A percentile compares a stretch with the other conserved stretches of the same genome.
Evolutionary conservation across 192 early-diverging fungal genomes (phyloP).

Genomic region (Backusella mclennaniae): DNA sequence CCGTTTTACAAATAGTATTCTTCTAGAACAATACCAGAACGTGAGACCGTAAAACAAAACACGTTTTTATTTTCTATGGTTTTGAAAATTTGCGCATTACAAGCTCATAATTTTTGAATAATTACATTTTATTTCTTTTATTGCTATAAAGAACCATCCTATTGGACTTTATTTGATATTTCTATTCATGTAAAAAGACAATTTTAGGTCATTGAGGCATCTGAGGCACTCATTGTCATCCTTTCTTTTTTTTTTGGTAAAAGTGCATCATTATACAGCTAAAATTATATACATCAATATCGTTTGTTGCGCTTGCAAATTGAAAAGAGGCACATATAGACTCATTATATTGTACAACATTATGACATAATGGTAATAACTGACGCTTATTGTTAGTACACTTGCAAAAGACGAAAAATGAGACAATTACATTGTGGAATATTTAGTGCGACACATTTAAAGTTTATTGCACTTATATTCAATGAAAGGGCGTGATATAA

Average conservation of each 20-base stretch:
- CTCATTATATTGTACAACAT: neutral
- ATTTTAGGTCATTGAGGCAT: neutral
- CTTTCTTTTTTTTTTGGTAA: neutral
- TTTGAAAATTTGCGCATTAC: neutral
- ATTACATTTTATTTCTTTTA: neutral
- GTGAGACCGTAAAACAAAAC: neutral
- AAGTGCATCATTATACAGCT: neutral
- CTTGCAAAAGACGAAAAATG: neutral
- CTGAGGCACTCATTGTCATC: neutral
- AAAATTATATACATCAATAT: neutral
- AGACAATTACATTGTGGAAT: neutral
- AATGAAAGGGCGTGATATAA: neutral
- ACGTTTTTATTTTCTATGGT: too few species aligned
- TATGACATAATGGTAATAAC: neutral
- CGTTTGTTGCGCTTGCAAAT: neutral
- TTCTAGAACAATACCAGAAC: neutral
- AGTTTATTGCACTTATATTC: neutral
- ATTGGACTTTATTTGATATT: neutral
- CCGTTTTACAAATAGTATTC: neutral
- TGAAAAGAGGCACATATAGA: neutral
- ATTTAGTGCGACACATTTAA: neutral
- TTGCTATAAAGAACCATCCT: neutral
- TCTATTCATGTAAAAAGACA: neutral
- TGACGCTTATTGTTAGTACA: neutral
- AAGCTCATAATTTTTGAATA: neutral